These are phyloP conservation scores for Waltergamsia citrina DNA, from an alignment of 2,329 filamentous ascomycete genomes.

Conservation along the genomic window DNA sequence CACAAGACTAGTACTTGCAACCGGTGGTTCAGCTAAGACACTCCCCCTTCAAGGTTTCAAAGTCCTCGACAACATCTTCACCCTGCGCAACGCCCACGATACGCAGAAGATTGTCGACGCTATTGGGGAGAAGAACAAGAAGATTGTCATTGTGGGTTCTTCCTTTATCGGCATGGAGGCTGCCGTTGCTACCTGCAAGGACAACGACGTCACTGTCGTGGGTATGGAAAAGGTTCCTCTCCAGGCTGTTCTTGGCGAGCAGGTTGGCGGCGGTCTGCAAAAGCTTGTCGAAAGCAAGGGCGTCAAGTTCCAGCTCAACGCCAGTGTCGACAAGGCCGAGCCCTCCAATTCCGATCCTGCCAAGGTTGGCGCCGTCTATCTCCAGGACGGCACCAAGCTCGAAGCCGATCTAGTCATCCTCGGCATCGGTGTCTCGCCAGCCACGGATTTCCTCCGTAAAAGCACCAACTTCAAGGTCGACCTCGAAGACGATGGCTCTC, in stretches of 20 bases:
- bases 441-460: conserved; percentile 74
- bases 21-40: conserved; percentile 67
- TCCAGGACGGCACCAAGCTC: conserved; percentile 79
- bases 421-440: conserved; percentile 79
- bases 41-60: conserved; percentile 82
- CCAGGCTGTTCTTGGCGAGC: conserved; percentile 73
- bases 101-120: conserved; percentile 68
- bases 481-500: conserved; percentile 76
- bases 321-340: conserved; percentile 73
- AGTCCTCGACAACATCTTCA: conserved; percentile 78
- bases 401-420: conserved; percentile 86
- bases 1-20: conserved; percentile 82
- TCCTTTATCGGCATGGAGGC: conserved; percentile 98
- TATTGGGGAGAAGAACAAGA: conserved; percentile 78
- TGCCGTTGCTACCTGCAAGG: conserved; percentile 71
- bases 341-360: conserved; percentile 57
- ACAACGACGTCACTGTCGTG: conserved; percentile 77
- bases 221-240: conserved; percentile 83
- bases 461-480: conserved; percentile 59
- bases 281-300: conserved; percentile 74
- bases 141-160: conserved; percentile 83
- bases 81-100: conserved; percentile 69
- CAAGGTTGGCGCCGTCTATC: conserved; percentile 68
- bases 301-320: conserved; percentile 78
- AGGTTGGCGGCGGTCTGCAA: conserved; percentile 75